Evolutionary conservation across 495 filamentous ascomycete species (phyloP).

Genomic region (Neurospora intermedia): DNA sequence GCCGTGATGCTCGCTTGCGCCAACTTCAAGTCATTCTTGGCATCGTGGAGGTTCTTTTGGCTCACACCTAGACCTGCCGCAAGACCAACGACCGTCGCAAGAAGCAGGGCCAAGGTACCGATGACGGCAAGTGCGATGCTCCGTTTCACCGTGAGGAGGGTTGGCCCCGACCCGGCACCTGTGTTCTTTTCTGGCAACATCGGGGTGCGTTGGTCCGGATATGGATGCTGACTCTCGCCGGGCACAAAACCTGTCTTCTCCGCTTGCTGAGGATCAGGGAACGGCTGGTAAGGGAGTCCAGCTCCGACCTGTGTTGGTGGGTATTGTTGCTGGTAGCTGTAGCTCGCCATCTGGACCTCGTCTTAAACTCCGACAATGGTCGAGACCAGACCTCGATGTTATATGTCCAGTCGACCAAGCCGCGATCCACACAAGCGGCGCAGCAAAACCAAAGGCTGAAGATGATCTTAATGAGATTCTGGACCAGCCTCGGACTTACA

Average conservation of each 20-base stretch:
- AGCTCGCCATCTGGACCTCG: not conserved
- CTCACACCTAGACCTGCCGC: conserved; percentile 20
- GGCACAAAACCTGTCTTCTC: not conserved
- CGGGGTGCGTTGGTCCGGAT: not conserved
- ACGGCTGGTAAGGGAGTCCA: not conserved
- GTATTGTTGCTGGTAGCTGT: not conserved
- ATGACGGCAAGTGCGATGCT: conserved; percentile 7
- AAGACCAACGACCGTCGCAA: conserved; percentile 16
- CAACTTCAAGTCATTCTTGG: conserved; percentile 7
- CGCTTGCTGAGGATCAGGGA: not conserved
- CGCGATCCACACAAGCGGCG: not conserved
- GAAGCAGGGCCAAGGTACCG: conserved; percentile 2
- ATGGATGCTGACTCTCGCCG: not conserved
- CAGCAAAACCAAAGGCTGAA: not conserved
- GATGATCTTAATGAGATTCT: not conserved
- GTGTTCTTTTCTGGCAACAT: not conserved
- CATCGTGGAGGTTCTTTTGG: conserved; percentile 12
- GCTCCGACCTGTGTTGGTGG: not conserved
- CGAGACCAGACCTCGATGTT: not conserved
- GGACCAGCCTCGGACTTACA: not conserved
- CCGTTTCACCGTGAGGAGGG: conserved; percentile 10
- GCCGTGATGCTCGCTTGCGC: conserved; percentile 8
- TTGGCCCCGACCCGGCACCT: not conserved
- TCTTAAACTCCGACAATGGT: not conserved
- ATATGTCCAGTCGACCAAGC: not conserved